Evolutionary conservation across 257 asterid species (phyloP), one percentile per base, ranked within the genome.

Genomic region (Nicotiana otophora): DNA sequence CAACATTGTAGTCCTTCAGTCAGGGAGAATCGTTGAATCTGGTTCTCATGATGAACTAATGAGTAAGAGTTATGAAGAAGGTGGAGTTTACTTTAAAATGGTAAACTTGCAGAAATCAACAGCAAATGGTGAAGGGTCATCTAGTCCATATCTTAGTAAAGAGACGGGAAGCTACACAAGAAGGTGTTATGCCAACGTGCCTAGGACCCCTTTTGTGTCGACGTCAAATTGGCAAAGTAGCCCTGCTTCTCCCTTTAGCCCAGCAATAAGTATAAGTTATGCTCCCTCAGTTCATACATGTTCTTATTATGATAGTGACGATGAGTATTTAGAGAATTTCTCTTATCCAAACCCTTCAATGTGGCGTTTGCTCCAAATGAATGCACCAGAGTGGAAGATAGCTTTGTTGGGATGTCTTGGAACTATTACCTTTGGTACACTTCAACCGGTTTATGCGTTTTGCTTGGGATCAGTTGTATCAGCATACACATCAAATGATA

Each of bases 361-460:
- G 0, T 86, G 90, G 94, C 88, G 84, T 55, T 78, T 93, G 46
- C 77, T 93, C 17, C 82, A 81, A 75, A 90, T 93, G 95, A 92
- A 91, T 62, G 87, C 85, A 20, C 96, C 94, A 0, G 97, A 93
- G 83, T 93, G 97, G 97, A 92, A 86, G 74, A 87, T 92, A 64
- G 93, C 92, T 8, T 16, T 92, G 31, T 87, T 92, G 30, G 98
- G 98, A 2, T 92, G 94, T 70, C 9, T 88, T 9, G 97, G 98
- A 60, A 92, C 96, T 10, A 64, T 84, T 6, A 62, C 64, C 39
- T 92, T 88, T 48, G 98, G 98, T 16, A 90, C 88, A 63, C 84
- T 89, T 67, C 97, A 92, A 85, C 92, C 98, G 0, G 20, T 90
- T 23, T 86, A 90, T 80, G 95, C 96, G 33, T 91, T 86, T 75